Evolutionary conservation across 306 rosid genomes (phyloP).

Genomic region (Betula pendula): DNA sequence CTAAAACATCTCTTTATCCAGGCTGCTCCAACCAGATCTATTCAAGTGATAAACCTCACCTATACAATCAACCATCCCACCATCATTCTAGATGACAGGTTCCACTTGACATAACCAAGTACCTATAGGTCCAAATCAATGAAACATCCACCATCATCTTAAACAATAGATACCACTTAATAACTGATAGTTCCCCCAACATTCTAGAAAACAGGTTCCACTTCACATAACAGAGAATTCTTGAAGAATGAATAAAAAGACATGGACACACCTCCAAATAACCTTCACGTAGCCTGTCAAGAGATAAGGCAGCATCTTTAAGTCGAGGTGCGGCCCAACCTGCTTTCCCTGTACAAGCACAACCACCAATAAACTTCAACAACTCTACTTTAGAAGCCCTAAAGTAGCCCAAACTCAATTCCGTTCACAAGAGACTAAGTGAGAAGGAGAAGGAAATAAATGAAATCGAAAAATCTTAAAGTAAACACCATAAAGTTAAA

Average conservation of each 20-base stretch:
- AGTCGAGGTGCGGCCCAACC: constrained; percentile 99
- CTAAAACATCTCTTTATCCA: constrained; percentile 5
- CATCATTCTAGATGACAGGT: constrained; percentile 20
- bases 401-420: constrained; percentile 15
- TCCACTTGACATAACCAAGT: neutral
- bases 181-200: no score
- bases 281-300: constrained; percentile 81
- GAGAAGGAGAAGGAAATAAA: constrained; percentile 5
- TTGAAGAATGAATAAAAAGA: constrained; percentile 5
- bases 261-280: constrained; percentile 71
- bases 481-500: neutral
- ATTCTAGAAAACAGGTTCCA: neutral
- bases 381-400: constrained; percentile 12
- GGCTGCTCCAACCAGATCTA: neutral
- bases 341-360: constrained; percentile 56
- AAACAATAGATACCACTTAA: neutral
- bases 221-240: neutral
- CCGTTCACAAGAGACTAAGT: neutral
- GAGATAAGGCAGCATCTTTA: constrained; percentile 80
- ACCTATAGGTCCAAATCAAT: neutral
- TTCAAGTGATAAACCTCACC: neutral
- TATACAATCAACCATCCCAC: neutral
- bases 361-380: constrained; percentile 22
- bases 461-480: neutral
- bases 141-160: constrained; percentile 15